Percentiles rank a stretch among this genome's conserved stretches.
phyloP scores from a whole-genome alignment of 768 basidiomycete genomes.

The Rhodotorula kratochvilovae region DNA sequence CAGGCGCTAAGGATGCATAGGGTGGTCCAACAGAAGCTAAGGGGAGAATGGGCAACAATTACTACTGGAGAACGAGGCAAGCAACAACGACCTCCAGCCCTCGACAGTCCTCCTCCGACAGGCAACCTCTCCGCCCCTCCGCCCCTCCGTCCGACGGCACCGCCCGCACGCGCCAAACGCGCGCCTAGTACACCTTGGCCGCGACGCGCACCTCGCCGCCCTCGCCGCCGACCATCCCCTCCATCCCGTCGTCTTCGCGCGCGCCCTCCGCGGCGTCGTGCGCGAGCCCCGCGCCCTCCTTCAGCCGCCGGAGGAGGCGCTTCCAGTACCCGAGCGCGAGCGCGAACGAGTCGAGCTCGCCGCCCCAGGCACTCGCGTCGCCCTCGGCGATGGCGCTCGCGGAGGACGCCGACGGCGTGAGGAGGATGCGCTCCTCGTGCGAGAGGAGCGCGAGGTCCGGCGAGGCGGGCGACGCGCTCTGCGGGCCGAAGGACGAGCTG shows the following conservation, averaged over 20 bases:
- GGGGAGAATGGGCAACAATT: too few species aligned
- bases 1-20: too few species aligned
- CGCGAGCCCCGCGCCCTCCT: neutral
- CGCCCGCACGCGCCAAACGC: too few species aligned
- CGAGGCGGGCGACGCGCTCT: neutral
- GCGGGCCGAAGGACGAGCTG: neutral
- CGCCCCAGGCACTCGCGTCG: neutral
- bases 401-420: neutral
- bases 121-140: too few species aligned
- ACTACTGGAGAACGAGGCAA: too few species aligned
- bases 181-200: neutral
- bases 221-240: neutral
- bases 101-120: too few species aligned
- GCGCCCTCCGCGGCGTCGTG: neutral
- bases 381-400: neutral
- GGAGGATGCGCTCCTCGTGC: slow-evolving; percentile 14
- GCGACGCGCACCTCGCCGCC: neutral
- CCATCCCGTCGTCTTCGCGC: too few species aligned
- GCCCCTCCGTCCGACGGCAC: too few species aligned
- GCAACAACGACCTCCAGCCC: too few species aligned
- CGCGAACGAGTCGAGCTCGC: slow-evolving; percentile 9
- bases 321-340: slow-evolving; percentile 7
- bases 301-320: neutral
- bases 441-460: neutral
- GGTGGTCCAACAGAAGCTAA: too few species aligned